phyloP scores from a whole-genome alignment of 345 rosid species.

The Bruguiera sexangula region DNA sequence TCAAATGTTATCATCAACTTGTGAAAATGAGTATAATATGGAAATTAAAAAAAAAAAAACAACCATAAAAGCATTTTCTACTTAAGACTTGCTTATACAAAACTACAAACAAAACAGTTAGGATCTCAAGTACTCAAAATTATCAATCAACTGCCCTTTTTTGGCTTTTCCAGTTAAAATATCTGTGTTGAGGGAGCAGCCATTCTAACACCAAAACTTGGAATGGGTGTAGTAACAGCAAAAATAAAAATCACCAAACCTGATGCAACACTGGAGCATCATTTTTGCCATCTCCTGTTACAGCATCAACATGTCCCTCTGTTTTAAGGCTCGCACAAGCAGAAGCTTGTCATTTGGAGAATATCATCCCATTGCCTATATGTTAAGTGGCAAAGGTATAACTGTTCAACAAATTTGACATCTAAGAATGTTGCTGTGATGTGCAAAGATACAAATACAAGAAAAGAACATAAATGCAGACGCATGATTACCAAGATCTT shows the following conservation, averaged over 20 bases:
- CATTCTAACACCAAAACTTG: neutral
- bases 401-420: neutral
- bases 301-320: conserved; percentile 44
- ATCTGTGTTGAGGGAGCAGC: too few relatives aligned
- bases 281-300: conserved; percentile 57
- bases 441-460: neutral
- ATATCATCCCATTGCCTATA: conserved; percentile 34
- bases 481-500: conserved; percentile 13
- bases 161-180: too few relatives aligned
- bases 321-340: conserved; percentile 28
- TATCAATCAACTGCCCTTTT: too few relatives aligned
- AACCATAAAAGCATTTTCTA: too few relatives aligned
- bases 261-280: conserved; percentile 56
- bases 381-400: neutral
- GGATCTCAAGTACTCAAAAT: neutral
- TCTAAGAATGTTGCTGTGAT: too few relatives aligned
- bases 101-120: neutral
- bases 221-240: neutral
- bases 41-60: neutral
- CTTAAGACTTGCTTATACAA: too few relatives aligned
- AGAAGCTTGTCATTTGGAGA: conserved; percentile 36
- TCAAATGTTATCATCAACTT: too few relatives aligned
- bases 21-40: neutral
- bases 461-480: neutral
- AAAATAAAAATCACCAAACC: conserved; percentile 16